Base-by-base conservation (phyloP, 805 yeast genomes). In the Candida vaughaniae region DNA sequence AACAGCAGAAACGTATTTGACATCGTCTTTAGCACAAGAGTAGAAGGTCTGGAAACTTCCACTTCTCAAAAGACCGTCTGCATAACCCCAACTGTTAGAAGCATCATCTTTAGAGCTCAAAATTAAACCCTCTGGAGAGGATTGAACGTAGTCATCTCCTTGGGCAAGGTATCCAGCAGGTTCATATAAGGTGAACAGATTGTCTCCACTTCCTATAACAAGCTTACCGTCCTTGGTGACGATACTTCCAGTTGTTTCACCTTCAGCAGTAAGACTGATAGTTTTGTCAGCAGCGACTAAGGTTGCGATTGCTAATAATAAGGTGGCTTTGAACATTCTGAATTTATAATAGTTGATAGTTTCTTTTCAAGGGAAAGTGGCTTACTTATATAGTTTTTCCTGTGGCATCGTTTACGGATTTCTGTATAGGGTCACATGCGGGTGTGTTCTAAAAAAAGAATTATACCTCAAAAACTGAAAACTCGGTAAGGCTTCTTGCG, bases 161-260 rank as follows among this genome's bases (percentile, higher is more conserved):
- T 48, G 48, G n/a, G 41, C 27, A 16, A 53, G 42, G 49, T 46
- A 59, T 9, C 67, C 67, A 33, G 53, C 41, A 23, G 68, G 66
- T 35, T 57, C 59, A 30, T 47, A 41, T 48, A 62, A 60, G 35
- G 33, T 31, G 43, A 55, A 53, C 25, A 47, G 27, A 20, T 49
- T 28, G 26, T 19, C n/a, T 18, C 42, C 47, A n/a, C 32, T 39
- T 29, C 39, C 36, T 19, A 40, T 35, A 3, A 26, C 55, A 33
- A 52, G 35, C 6, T 26, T 20, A 31, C 52, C 55, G 18, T 34
- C 43, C 6, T 36, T 31, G 33, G 51, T 41, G 16, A 42, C 47
- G 15, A 55, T 42, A 19, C 22, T 28, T 14, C 42, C 42, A 38
- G 46, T 31, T 32, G 48, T 39, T 14, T 32, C 47, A 43, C 65